Evolutionary conservation across 2,329 filamentous ascomycete genomes (phyloP), one percentile per base, ranked within the genome.

Genomic region (Magnaporthiopsis rhizophila): DNA sequence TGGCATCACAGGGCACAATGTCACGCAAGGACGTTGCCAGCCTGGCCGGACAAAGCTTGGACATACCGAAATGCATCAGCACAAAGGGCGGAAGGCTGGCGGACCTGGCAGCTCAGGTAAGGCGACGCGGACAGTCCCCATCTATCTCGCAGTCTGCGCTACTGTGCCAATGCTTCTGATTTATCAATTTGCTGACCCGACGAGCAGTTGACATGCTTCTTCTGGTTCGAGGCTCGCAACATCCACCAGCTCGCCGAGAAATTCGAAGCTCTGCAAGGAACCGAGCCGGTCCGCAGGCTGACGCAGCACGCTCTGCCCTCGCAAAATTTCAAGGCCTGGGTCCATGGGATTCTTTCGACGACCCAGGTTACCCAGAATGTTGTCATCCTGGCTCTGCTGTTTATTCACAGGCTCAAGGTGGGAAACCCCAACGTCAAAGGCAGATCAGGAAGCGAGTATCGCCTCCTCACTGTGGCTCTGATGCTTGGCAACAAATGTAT

Each of bases 401-500:
- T 98, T 79, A 90, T 99, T 68, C 96, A 97, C 76, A 85, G 94
- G 60, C 78, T 99, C 68, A 98, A 98, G 80, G 91, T 89, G 74
- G 88, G 90, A 68, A 98, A 97, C 70, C 91, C 92, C 0, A 86
- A 84, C 3, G 94, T 98, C 24, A 92, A 93, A 73, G 95, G 95
- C 57, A 94, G 94, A 71, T 88, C 88, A 28, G 95, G 95, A 6
- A 99, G 95, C 74, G 95, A 98, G 74, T 98, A 95, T 73, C 84
- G 95, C 24, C 80, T 99, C 30, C 81, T 98, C 71, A 98, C 95
- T 0, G 93, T 98, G 61, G 95, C 95, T 30, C 79, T 99, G 69
- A 99, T 99, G 95, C 82, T 99, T 66, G 94, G 93, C 67, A 99
- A 99, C 76, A 99, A 99, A 80, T 99, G 89, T 91, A 76, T 72